phyloP scores from a whole-genome alignment of 192 early-diverging fungal species.

The Umbelopsis isabellina region DNA sequence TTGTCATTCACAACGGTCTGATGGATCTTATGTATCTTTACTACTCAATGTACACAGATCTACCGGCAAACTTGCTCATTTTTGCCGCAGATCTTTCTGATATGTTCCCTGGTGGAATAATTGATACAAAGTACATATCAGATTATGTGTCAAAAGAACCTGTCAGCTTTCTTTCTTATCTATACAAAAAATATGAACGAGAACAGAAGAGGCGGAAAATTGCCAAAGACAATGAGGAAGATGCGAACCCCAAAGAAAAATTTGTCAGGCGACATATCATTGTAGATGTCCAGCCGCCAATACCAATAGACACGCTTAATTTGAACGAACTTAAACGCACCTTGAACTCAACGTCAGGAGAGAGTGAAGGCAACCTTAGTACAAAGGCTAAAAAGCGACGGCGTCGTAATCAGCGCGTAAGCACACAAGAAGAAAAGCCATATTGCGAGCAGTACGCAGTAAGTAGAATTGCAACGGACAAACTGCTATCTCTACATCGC shows the following conservation, averaged over 20 bases:
- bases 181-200: conserved; percentile 63
- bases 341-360: conserved; percentile 14
- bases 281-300: neutral
- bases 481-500: neutral
- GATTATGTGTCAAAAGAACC: conserved; percentile 69
- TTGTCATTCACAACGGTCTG: conserved; percentile 94
- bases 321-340: conserved; percentile 13
- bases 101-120: conserved; percentile 88
- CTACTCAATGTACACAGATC: conserved; percentile 79
- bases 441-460: conserved; percentile 89
- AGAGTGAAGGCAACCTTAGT: conserved; percentile 11
- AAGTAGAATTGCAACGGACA: conserved; percentile 36
- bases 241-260: neutral
- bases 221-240: neutral
- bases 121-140: conserved; percentile 91
- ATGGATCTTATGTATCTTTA: conserved; percentile 94
- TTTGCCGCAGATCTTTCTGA: conserved; percentile 79
- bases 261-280: neutral
- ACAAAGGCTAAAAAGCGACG: neutral
- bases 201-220: conserved; percentile 11
- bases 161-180: conserved; percentile 68
- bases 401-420: conserved; percentile 1
- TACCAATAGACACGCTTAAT: conserved; percentile 10
- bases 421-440: conserved; percentile 33
- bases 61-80: conserved; percentile 69